Evolutionary conservation across 2,329 filamentous ascomycete species (phyloP).

Genomic region (Escovopsis sp.): DNA sequence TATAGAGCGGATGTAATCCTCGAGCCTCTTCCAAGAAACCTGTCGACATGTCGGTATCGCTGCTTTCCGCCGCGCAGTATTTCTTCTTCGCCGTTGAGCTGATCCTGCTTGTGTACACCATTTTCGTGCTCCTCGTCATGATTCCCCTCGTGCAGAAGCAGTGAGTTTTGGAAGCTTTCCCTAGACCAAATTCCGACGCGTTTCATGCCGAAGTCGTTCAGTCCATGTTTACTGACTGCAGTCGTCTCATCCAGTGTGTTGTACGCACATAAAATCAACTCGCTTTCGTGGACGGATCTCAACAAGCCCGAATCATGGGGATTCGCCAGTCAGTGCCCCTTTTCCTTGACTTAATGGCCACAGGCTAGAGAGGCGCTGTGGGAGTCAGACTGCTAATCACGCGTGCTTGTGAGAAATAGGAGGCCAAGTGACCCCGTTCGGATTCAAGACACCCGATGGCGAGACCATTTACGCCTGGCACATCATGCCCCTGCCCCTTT

Average conservation of each 20-base stretch:
- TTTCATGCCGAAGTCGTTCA: too few species aligned
- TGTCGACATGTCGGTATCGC: conserved; percentile 13
- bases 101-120: conserved; percentile 32
- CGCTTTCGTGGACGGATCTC: conserved; percentile 54
- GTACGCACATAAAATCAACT: conserved; percentile 71
- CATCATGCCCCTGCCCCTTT: conserved; percentile 64
- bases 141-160: conserved; percentile 63
- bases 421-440: conserved; percentile 81
- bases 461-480: conserved; percentile 83
- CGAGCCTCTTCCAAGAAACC: background rate
- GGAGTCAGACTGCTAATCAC: background rate
- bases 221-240: too few species aligned
- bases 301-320: conserved; percentile 70
- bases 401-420: conserved; percentile 27
- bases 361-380: background rate
- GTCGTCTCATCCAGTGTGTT: conserved; percentile 41
- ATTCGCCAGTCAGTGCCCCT: conserved; percentile 51
- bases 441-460: conserved; percentile 56
- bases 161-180: conserved; percentile 35
- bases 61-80: conserved; percentile 15
- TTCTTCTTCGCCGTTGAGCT: conserved; percentile 3
- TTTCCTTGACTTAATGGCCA: too few species aligned
- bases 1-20: too few species aligned
- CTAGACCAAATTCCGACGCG: too few species aligned
- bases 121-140: conserved; percentile 49